These are phyloP conservation scores for Saccharomycopsis microspora DNA, from an alignment of 805 yeast genomes.

Conservation along the genomic window DNA sequence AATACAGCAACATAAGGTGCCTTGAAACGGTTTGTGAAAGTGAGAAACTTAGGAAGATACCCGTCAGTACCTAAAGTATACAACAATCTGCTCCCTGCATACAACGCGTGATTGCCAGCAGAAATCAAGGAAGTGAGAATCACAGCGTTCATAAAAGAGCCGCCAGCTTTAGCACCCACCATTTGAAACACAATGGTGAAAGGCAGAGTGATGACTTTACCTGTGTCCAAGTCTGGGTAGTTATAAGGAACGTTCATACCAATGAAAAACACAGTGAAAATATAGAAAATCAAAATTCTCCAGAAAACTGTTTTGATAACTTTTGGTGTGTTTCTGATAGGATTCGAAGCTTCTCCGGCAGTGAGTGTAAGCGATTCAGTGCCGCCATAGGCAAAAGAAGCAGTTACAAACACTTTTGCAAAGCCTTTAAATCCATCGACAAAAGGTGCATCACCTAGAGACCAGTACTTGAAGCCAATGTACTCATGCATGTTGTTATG, in stretches of 20 bases:
- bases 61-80: slow-evolving; percentile 41
- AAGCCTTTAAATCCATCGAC: slow-evolving; percentile 42
- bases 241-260: slow-evolving; percentile 50
- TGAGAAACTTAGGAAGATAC: slow-evolving; percentile 32
- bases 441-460: slow-evolving; percentile 40
- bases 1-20: slow-evolving; percentile 39
- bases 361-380: slow-evolving; percentile 36
- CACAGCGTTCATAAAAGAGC: slow-evolving; percentile 39
- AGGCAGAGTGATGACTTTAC: slow-evolving; percentile 30
- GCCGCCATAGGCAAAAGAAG: slow-evolving; percentile 43
- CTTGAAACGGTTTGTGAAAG: slow-evolving; percentile 30
- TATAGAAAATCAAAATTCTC: slow-evolving; percentile 47
- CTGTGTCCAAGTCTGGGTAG: slow-evolving; percentile 32
- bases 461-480: slow-evolving; percentile 49
- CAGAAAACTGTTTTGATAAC: slow-evolving; percentile 48
- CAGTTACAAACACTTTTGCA: slow-evolving; percentile 37
- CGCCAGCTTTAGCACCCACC: slow-evolving; percentile 43
- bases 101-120: slow-evolving; percentile 43
- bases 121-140: slow-evolving; percentile 44
- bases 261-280: slow-evolving; percentile 43
- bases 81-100: slow-evolving; percentile 38
- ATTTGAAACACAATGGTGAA: slow-evolving; percentile 36
- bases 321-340: slow-evolving; percentile 46
- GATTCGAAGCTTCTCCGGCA: slow-evolving; percentile 47
- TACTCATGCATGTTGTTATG: slow-evolving; percentile 41